Base-by-base conservation (phyloP, 257 asterid species). In the Nicotiana knightiana region DNA sequence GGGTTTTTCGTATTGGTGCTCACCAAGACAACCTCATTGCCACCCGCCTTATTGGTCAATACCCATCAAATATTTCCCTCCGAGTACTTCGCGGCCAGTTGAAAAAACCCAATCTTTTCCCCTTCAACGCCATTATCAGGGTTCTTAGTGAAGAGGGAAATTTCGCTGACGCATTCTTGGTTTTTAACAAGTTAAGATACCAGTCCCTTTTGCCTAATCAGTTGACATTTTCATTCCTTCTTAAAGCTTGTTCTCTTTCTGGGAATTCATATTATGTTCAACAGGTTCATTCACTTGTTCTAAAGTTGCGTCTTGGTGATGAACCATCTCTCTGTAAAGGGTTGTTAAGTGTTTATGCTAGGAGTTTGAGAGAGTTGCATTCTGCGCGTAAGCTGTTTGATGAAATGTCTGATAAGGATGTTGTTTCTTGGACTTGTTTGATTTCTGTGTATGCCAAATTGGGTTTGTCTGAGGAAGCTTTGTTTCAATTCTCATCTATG, bases 31-130 rank as follows among this genome's bases (percentile, higher is more conserved):
- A 91, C 81, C 94, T 92, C 87, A 79, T 91, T 15, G 91, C 97
- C 81, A 93, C 98, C 78, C 97, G 97, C 66, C 91, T 94, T 66
- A 89, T 94, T 24, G 97, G 97, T 68, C 94, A 91, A 53, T 94
- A 92, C 89, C 89, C 90, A 46, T 81, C 94, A 18, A 46, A 65
- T 1, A 33, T 64, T 13, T 91, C 95, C 21, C 88, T 94, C 76
- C 87, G 84, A 67, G 80, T 94, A 82, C 88, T 94, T 81, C 39
- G 63, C 48, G 48, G 11, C 26, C 83, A 43, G 7, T 57, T 94
- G 3, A 88, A 21, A 0, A 77, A 63, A 18, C 93, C 97, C 55
- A 91, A 91, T 54, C 57, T 93, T 61, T 94, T 91, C 87, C 97
- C 98, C 1, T 88, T 85, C 79, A 94, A 94, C n/a, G 94, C 98